Evolutionary conservation across 352 stramenopile genomes (phyloP), one percentile per base, ranked within the genome.

Genomic region (Phytophthora pistaciae): DNA sequence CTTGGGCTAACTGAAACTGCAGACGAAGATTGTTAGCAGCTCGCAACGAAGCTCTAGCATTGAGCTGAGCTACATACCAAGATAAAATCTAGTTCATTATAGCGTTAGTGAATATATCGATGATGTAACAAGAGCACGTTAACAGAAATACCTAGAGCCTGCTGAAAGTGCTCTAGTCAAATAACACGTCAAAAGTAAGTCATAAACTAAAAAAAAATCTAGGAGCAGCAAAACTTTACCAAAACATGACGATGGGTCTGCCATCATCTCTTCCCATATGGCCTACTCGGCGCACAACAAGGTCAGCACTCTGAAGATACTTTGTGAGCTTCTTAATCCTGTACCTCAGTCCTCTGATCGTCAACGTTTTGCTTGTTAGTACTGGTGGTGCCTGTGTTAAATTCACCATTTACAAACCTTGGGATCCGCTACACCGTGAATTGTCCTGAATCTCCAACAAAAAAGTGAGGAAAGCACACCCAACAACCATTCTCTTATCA

Each of bases 231-330:
- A 55, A 14, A 59, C n/a, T 69, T 18, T 78, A 95, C 89, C 80
- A 33, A 96, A 93, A 56, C 89, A 96, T 4, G 83, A 82, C 20
- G 87, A 88, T 3, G 89, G 89, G 74, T 96, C 87, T 25, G 89
- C 89, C 59, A 96, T 87, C 89, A 96, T 96, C 64, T 95, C 89
- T 80, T 96, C 87, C 89, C 89, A 96, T 55, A 96, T 93, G 8
- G 85, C 85, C 87, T 96, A 40, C 13, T 65, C 46, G 11, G 54
- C 13, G 9, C 13, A 29, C 27, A 64, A 36, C 8, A 25, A 18
- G n/a, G 60, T 62, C 20, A 61, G 25, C n/a, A 49, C 7, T 18
- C 18, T 49, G 7, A 49, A 5, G 6, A 49, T 23, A 21, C 13
- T 11, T 20, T 52, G 9, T 7, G 18, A 29, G 18, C 0, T 20